Percentiles rank a stretch among this genome's conserved stretches.
Conservation (phyloP, 371 early-diverging fungal species). For the Cokeromyces recurvatus region DNA sequence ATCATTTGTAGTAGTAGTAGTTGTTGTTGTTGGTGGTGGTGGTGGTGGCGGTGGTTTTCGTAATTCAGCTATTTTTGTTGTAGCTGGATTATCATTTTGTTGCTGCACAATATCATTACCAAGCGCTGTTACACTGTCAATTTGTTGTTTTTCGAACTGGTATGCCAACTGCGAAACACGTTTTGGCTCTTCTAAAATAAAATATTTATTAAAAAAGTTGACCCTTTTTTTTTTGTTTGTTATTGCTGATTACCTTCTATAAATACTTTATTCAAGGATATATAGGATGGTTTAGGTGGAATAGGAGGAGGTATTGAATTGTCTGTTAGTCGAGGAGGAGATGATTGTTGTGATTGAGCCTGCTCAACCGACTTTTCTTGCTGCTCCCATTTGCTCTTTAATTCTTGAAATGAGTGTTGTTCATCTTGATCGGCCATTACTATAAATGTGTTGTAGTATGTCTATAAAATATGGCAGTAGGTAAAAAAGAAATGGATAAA, state of each 20-base stretch:
- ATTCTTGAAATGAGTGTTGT: slow-evolving; percentile 18
- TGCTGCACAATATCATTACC: too few relatives aligned
- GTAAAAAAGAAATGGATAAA: too few relatives aligned
- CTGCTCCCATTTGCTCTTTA: slow-evolving; percentile 22
- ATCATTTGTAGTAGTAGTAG: neutral
- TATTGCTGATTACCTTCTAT: neutral
- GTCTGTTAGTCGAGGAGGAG: neutral
- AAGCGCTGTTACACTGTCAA: too few relatives aligned
- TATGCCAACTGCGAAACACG: slow-evolving; percentile 5
- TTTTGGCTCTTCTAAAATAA: neutral
- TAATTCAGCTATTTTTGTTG: neutral
- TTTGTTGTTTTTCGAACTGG: slow-evolving; percentile 7
- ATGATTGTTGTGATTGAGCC: neutral
- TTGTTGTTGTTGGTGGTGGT: neutral
- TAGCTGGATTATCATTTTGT: neutral
- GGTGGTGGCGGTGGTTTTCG: neutral
- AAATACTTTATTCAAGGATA: neutral
- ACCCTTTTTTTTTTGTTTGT: neutral
- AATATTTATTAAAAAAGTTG: too few relatives aligned
- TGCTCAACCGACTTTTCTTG: neutral
- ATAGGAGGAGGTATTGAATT: slow-evolving; percentile 13
- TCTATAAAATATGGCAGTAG: too few relatives aligned
- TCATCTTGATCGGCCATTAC: slow-evolving; percentile 4
- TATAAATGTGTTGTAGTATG: too few relatives aligned
- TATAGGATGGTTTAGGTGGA: slow-evolving; percentile 21